A percentile compares a stretch with the other conserved stretches of the same genome.
Evolutionary conservation across 2,329 filamentous ascomycete species (phyloP).

Genomic region (Neofusicoccum ribis): DNA sequence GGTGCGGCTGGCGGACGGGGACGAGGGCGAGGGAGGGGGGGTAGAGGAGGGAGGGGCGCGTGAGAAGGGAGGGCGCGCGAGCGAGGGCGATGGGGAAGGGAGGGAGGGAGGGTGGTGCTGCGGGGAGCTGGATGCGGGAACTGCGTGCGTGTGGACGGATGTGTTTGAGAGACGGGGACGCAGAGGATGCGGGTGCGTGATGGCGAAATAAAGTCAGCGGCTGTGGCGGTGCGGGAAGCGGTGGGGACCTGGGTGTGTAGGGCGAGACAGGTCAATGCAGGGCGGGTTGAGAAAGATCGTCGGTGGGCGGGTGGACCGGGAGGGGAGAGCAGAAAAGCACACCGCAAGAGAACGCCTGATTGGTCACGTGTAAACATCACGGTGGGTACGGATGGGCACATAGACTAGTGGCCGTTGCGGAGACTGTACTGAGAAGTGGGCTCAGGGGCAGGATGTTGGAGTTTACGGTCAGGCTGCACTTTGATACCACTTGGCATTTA

Average conservation of each 20-base stretch:
- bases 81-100: background rate
- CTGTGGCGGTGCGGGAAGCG: conserved; percentile 6
- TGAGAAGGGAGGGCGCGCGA: background rate
- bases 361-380: background rate
- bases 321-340: background rate
- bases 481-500: background rate
- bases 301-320: background rate
- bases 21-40: conserved; percentile 13
- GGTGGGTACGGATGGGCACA: background rate
- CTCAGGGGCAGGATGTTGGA: background rate
- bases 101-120: background rate
- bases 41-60: background rate
- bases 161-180: no score
- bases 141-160: no score
- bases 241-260: background rate
- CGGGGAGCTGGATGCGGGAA: background rate
- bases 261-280: background rate
- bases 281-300: conserved; percentile 3
- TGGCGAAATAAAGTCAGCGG: background rate
- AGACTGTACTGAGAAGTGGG: background rate
- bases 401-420: background rate
- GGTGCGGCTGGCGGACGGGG: background rate
- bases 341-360: conserved; percentile 8
- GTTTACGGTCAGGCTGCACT: no score
- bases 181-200: background rate